Evolutionary conservation across 2,329 filamentous ascomycete species (phyloP), one percentile per base, ranked within the genome.

Genomic region (Leptosphaerulina australis): DNA sequence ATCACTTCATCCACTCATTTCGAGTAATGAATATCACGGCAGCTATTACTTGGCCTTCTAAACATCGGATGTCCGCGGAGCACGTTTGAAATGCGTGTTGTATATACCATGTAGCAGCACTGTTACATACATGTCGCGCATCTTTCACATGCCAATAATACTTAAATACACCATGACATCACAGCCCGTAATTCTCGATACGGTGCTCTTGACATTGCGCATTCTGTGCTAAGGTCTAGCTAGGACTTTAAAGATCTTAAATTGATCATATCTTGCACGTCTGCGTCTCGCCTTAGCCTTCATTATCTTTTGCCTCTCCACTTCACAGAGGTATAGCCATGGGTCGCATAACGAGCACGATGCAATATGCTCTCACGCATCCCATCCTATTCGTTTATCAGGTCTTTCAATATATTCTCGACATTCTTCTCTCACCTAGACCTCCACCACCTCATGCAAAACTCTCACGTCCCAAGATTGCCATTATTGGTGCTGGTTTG

Each of bases 381-480:
- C 74, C 76, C 1, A 71, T 90, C 34, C 69, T 84, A 21, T 85
- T 86, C 60, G 49, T 87, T 40, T 91, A 86, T 70, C 79, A 85
- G 54, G 46, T 89, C 22, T 70, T 85, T 26, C 88, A 91, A 78
- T 85, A 79, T 75, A 55, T 88, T 6, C 74, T 87, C 1, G 78
- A 81, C 60, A 80, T 80, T 58, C 61, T 91, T 24, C 82, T 95
- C 41, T 86, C 90, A 0, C 90, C 90, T 0, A 78, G 75, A 4
- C 85, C 90, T 4, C 90, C 89, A 0, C 78, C 81, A 2, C 82
- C 85, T 0, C 76, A 80, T 53, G 72, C 77, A 0, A 75, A 77
- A 5, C 75, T 88, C n/a, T 74, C 76, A 10, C 77, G 86, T 21
- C 87, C 89, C 11, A 85, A 73, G 35, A 77, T 79, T 40, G 76